Base-by-base conservation (phyloP, 2,329 filamentous ascomycete species). In the Penicillium sclerotiorum region DNA sequence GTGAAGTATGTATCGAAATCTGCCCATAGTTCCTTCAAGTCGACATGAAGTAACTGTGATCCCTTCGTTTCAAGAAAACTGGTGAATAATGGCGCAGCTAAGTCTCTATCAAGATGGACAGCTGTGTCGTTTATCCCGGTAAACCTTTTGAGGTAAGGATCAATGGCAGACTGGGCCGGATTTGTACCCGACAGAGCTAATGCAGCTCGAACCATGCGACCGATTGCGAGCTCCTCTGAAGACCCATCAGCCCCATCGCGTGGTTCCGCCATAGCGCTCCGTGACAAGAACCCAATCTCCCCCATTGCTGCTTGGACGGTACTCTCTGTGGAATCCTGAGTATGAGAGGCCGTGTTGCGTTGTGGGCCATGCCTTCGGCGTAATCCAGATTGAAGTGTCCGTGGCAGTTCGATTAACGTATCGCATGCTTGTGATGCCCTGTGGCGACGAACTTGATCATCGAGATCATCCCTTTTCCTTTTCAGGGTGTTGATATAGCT, bases 241-340 rank as follows among this genome's bases (percentile, higher is more conserved):
- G 59, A 57, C 1, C 50, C 45, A n/a, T 41, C 45, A 0, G 28
- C 43, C 17, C 56, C 59, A 45, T 60, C 57, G 9, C 60, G 59
- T 5, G 63, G 62, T 47, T 68, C 66, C 23, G 64, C 65, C 61
- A 68, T 66, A 12, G 66, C 65, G 47, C 58, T 67, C 21, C 60
- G 62, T 5, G 66, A 66, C 11, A 68, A 52, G 12, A 63, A 62
- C 12, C 63, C 61, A 22, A 67, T 67, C 33, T 66, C 64, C 1
- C 63, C 62, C 64, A 65, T 64, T 4, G 60, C 62, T 30, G 56
- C 56, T 30, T 59, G 58, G 17, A 63, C 52, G 8, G 61, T 58
- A 25, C 45, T 22, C 7, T 46, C 44, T 4, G 47, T 47, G 3
- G 46, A 28, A 33, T 49, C 47, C 17, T 47, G 40, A 1, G 28